Base-by-base conservation (phyloP, 106 monocot species). In the Hemerocallis citrina region DNA sequence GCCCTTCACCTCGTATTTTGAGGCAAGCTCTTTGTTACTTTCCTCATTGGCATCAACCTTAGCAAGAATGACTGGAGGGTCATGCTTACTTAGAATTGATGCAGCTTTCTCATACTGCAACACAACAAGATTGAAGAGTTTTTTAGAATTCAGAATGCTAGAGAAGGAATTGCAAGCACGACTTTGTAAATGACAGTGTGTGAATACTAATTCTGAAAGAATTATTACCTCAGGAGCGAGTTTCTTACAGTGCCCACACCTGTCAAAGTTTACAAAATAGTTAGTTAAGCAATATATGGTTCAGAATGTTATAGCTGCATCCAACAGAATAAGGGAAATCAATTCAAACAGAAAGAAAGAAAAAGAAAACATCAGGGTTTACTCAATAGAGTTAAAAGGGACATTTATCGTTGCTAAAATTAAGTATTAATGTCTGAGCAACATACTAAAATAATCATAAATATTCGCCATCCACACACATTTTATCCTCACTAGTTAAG, bases 21-120 rank as follows among this genome's bases (percentile, higher is more conserved):
- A 65, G 44, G 84, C 87, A 67, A 96, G 72, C 10, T 79, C 84
- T 57, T 77, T 83, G 74, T 96, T 96, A 28, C 36, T n/a, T 44
- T 82, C 76, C 0, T 91, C 91, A 66, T 84, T 79, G 42, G 81
- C 81, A 65, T 96, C 81, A 59, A 96, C 75, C 65, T 96, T 96
- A 24, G 90, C 86, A 60, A 96, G 86, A 75, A 88, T 84, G 37
- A 96, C 59, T 7, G 96, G 90, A 52, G 86, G 86, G 42, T 91
- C 84, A 57, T 96, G 81, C 63, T 72, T 72, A 37, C 68, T 83
- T 56, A 96, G 47, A 17, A 65, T 21, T 10, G 76, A 66, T 19
- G 96, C 96, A 35, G 91, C 96, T 61, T 87, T 91, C 70, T 96
- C 96, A 75, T 87, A 96, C 96, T 96, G 55, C 63, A 81, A 52